phyloP scores from a whole-genome alignment of 2,329 filamentous ascomycete genomes.

The Cladosporium oxysporum region DNA sequence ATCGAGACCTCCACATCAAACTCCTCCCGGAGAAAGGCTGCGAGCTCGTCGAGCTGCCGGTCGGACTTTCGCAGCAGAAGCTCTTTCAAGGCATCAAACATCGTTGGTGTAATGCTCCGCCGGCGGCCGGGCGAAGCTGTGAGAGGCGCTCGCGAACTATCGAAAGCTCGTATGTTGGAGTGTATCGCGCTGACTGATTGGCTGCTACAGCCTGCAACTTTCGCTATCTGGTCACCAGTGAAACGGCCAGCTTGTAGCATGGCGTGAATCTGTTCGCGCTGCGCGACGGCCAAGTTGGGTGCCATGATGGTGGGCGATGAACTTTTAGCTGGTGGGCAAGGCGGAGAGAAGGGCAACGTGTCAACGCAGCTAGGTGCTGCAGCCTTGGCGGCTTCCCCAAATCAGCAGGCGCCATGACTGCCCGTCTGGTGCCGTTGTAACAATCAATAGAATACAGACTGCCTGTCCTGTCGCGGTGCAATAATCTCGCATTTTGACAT shows the following conservation, averaged over 20 bases:
- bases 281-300: neutral
- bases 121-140: neutral
- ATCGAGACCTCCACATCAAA: neutral
- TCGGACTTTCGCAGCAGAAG: neutral
- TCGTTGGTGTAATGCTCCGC: neutral
- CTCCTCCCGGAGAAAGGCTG: neutral
- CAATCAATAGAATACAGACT: neutral
- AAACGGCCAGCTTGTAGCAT: neutral
- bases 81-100: constrained; percentile 3
- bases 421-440: neutral
- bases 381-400: neutral
- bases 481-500: neutral
- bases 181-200: neutral
- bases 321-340: neutral
- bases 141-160: neutral
- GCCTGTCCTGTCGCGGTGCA: neutral
- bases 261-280: neutral
- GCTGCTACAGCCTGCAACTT: constrained; percentile 1
- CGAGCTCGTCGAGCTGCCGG: neutral
- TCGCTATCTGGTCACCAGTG: neutral
- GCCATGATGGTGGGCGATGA: neutral
- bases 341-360: too few relatives aligned
- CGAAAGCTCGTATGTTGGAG: constrained; percentile 1
- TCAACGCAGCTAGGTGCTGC: neutral
- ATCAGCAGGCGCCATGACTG: neutral